Percentiles rank a stretch among this genome's conserved stretches.
phyloP scores from a whole-genome alignment of 148 eudicot species.

The Simmondsia chinensis region DNA sequence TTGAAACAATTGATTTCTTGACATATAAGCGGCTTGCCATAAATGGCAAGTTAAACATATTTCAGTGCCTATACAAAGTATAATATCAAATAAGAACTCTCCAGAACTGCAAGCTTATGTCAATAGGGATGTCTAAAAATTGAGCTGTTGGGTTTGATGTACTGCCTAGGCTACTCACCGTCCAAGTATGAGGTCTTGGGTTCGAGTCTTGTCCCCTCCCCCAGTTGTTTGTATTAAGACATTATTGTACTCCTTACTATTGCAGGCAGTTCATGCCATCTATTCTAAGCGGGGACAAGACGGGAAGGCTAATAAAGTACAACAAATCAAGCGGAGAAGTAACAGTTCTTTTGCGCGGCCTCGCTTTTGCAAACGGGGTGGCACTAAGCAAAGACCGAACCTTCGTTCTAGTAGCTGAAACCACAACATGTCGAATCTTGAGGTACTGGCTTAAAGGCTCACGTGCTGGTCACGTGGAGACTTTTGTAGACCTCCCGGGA shows the following conservation, averaged over 20 bases:
- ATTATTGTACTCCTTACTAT: neutral
- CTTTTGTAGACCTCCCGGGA: conserved; percentile 55
- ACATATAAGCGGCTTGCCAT: no score
- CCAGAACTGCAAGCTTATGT: no score
- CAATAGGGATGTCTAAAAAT: no score
- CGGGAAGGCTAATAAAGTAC: conserved; percentile 73
- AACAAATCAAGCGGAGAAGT: conserved; percentile 41
- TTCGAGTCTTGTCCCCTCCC: no score
- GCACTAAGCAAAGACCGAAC: conserved; percentile 56
- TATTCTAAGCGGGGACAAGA: conserved; percentile 42
- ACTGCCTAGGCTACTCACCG: no score
- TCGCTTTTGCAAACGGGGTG: conserved; percentile 82
- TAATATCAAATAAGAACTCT: no score
- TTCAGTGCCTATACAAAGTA: no score
- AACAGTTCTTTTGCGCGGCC: conserved; percentile 33
- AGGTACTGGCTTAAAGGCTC: conserved; percentile 66
- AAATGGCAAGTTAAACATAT: no score
- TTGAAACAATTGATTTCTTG: no score
- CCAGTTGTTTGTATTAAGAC: no score
- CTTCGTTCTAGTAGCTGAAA: conserved; percentile 55
- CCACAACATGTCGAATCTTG: conserved; percentile 32
- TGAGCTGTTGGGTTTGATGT: no score
- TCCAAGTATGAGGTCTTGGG: no score
- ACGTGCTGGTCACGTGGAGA: conserved; percentile 40
- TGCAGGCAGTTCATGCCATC: conserved; percentile 53